Percentiles rank a stretch among this genome's conserved stretches.
Conservation (phyloP, 345 rosid genomes). For the Limnanthes douglasii region DNA sequence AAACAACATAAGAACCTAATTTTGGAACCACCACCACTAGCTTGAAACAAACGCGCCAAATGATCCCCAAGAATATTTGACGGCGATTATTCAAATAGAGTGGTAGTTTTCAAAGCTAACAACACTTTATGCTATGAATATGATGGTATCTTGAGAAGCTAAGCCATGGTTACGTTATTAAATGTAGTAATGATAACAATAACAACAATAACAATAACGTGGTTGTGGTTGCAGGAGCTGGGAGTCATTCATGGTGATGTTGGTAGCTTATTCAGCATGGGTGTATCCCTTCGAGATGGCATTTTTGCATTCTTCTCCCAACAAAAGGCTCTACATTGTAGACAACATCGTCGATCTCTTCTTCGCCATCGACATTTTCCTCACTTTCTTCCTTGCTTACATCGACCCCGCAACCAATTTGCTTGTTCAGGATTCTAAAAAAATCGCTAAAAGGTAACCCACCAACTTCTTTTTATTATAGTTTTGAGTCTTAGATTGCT, state of each 20-base stretch:
- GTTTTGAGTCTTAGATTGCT: no score
- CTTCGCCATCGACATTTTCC: conserved; percentile 60
- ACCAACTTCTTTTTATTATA: no score
- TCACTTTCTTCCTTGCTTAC: conserved; percentile 68
- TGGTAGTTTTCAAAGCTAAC: background rate
- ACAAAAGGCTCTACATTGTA: conserved; percentile 26
- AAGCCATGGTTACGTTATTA: background rate
- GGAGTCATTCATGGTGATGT: conserved; percentile 70
- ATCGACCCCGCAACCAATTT: conserved; percentile 60
- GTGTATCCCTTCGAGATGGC: conserved; percentile 72
- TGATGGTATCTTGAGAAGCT: background rate
- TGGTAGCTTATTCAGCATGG: conserved; percentile 86
- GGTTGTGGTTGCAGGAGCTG: conserved; percentile 38
- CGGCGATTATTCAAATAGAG: background rate
- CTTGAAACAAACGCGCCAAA: no score
- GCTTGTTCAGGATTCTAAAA: conserved; percentile 39
- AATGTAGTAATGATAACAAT: background rate
- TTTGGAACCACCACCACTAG: no score
- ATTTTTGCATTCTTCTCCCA: conserved; percentile 31
- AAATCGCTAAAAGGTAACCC: conserved; percentile 58
- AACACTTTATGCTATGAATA: background rate
- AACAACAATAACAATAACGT: background rate
- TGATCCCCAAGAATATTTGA: no score
- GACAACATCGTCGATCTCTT: conserved; percentile 73
- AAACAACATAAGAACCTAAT: no score